Evolutionary conservation across 352 stramenopile genomes (phyloP), one percentile per base, ranked within the genome.

Genomic region (Pythium volutum): DNA sequence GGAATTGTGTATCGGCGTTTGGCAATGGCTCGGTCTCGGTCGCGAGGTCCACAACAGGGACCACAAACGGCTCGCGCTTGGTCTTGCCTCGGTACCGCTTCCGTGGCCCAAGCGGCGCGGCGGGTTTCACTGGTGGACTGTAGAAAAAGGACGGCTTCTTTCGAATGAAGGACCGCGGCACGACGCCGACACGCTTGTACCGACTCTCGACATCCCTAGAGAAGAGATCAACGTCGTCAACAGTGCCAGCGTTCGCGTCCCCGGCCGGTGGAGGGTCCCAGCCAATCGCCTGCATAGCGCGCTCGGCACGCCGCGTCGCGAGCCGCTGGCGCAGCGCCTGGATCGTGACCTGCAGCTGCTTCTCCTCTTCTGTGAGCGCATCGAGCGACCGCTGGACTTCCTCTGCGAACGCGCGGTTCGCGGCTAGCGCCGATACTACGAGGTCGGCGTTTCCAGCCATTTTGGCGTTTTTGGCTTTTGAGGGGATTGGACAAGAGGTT

Each of bases 111-210:
- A n/a, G 34, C 4, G 12, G 39, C 58, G n/a, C 36, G 14, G 36
- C 7, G 2, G 11, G 72, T 64, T 65, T 90, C 36, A 52, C 23
- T 3, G 57, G 49, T 8, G 50, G 34, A 18, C 49, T 78, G 16
- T 72, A 67, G 52, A 89, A 91, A 62, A 88, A 89, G 10, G 79
- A 91, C 29, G 59, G 41, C 33, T 78, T 73, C 33, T 64, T 73
- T 0, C 80, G 81, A 47, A 91, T 87, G 53, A 72, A 87, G 1
- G 79, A 89, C 46, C 76, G 79, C 42, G 75, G 68, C 15, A 73
- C 54, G 6, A 73, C 74, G 1, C 66, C 69, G 14, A 71, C 42
- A 34, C 34, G 58, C 41, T 73, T 71, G 59, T 80, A 86, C 20
- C 61, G 52, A 26, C 50, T 76, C 55, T 77, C 69, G 1, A 39